phyloP scores from a whole-genome alignment of 441 rosid species.

The Breynia disticha region DNA sequence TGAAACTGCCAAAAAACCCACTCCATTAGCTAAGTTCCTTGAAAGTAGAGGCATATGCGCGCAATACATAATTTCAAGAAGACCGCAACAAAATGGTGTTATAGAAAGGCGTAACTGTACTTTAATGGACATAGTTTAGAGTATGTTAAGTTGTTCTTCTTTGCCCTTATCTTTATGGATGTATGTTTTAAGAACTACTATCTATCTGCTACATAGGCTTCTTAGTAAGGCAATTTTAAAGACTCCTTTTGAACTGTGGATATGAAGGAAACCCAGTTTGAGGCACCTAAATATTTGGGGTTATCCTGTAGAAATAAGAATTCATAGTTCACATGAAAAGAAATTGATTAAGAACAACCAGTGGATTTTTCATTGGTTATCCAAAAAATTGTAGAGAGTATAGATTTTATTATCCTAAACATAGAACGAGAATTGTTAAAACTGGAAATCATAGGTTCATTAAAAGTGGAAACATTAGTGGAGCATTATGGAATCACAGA shows the following conservation, averaged over 20 bases:
- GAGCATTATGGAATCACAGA: not conserved
- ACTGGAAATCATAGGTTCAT: not conserved
- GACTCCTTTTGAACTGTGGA: constrained; percentile 1
- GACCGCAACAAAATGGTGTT: not conserved
- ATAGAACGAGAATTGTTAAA: not conserved
- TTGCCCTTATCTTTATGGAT: not conserved
- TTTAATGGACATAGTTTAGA: not conserved
- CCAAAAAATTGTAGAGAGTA: not conserved
- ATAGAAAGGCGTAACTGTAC: not conserved
- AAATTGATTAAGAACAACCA: not conserved
- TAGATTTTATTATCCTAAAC: constrained; percentile 1
- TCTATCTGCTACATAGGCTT: not conserved
- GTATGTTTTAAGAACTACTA: not conserved
- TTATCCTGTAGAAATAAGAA: not conserved
- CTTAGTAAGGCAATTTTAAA: not conserved
- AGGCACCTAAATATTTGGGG: constrained; percentile 1
- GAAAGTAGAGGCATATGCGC: not conserved
- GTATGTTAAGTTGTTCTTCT: not conserved
- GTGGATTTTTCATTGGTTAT: constrained; percentile 2
- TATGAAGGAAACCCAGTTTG: not conserved
- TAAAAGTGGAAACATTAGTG: not conserved
- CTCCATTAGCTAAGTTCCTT: not conserved
- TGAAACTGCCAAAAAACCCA: not conserved
- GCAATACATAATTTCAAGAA: not conserved
- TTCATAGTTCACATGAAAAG: constrained; percentile 1